Evolutionary conservation across 805 yeast species (phyloP).

Genomic region (Zygosaccharomyces kombuchaensis): DNA sequence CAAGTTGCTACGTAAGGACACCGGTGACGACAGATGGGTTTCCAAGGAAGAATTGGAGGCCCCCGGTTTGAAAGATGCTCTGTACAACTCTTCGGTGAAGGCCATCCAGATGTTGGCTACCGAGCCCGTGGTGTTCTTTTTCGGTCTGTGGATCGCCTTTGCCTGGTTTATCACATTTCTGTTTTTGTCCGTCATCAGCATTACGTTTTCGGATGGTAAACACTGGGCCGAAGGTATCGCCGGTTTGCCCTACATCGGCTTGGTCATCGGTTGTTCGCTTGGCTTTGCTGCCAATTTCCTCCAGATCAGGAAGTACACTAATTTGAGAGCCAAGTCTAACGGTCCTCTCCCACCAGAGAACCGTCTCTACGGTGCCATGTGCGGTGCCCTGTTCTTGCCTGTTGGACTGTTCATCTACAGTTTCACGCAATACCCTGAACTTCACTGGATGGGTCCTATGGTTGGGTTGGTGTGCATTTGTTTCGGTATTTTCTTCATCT

Average conservation of each 20-base stretch:
- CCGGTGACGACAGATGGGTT: conserved; percentile 5
- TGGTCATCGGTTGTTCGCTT: background rate
- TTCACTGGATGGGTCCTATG: conserved; percentile 5
- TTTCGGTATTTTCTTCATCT: conserved; percentile 3
- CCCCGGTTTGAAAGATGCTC: conserved; percentile 3
- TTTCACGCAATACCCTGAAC: background rate
- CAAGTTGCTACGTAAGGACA: conserved; percentile 3
- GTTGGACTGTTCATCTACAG: conserved; percentile 1
- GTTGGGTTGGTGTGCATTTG: conserved; percentile 1
- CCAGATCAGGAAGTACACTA: conserved; percentile 1
- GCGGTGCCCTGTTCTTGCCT: conserved; percentile 2
- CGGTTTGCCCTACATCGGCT: conserved; percentile 1
- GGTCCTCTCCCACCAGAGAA: background rate
- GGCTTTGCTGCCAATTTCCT: background rate
- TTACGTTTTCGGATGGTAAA: background rate
- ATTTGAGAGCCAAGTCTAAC: background rate
- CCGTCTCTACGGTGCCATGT: conserved; percentile 5
- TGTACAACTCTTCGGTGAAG: conserved; percentile 3
- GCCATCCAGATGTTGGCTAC: background rate
- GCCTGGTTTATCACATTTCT: conserved; percentile 3
- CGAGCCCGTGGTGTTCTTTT: conserved; percentile 4
- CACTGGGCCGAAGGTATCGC: conserved; percentile 5
- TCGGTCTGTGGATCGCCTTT: conserved; percentile 3
- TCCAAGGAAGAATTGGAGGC: conserved; percentile 2
- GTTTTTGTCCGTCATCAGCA: conserved; percentile 3